A percentile compares a stretch with the other conserved stretches of the same genome.
These are phyloP conservation scores for Phalaenopsis hybrid DNA, from an alignment of 116 monocot genomes.

Conservation along the genomic window DNA sequence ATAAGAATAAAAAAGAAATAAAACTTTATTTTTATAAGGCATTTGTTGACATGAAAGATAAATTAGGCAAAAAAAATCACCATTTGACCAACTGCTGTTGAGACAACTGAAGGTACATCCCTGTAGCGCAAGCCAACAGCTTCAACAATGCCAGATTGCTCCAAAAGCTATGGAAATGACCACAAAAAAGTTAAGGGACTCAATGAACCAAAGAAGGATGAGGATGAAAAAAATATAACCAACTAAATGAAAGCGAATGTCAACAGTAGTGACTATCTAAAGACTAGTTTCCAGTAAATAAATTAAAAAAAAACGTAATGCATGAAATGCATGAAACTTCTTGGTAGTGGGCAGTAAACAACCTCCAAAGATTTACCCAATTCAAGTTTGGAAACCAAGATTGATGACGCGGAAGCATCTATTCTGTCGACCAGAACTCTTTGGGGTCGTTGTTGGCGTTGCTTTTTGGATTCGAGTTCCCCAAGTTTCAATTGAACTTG, in stretches of 20 bases:
- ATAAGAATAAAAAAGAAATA: neutral
- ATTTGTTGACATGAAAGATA: neutral
- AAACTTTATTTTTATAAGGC: neutral
- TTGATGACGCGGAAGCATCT: no score
- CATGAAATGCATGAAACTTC: no score
- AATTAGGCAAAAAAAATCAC: conserved; percentile 2
- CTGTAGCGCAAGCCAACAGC: conserved; percentile 17
- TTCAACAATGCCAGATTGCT: conserved; percentile 9
- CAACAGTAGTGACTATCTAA: neutral
- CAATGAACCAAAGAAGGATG: neutral
- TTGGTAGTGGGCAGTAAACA: no score
- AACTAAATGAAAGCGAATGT: neutral
- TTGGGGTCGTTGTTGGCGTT: no score
- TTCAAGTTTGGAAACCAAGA: no score
- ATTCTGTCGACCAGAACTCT: no score
- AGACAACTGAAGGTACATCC: conserved; percentile 17
- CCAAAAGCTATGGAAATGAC: neutral
- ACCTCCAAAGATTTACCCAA: no score
- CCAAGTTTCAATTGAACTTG: no score
- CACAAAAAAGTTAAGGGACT: neutral
- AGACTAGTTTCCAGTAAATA: neutral
- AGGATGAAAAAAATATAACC: neutral
- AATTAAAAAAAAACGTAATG: neutral
- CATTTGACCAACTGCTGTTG: conserved; percentile 23
- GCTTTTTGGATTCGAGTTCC: no score